Evolutionary conservation across 352 stramenopile genomes (phyloP), one percentile per base, ranked within the genome.

Genomic region (Thraustochytrium striatum): DNA sequence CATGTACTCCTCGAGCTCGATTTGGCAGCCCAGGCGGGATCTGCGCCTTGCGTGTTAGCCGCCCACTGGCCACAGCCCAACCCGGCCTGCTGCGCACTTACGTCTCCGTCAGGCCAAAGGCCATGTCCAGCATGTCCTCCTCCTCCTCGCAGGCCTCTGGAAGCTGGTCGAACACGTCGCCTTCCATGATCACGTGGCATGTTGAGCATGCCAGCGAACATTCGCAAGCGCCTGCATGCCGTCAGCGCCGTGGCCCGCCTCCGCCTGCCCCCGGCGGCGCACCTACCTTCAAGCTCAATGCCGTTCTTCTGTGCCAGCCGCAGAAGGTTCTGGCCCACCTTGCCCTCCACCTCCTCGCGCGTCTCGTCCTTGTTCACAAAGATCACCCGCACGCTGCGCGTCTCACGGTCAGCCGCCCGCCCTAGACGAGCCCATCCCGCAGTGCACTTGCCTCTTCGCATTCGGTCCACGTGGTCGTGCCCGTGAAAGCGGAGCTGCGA

Each of bases 81-180:
- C n/a, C n/a, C n/a, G 2, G 1, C 59, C 5, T 3, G 39, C 28
- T 19, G 21, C 59, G 35, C 1, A 82, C 85, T 57, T 78, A 96
- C 75, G 94, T 98, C 79, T 97, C 87, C 0, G 93, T 97, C 47
- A 99, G 88, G 3, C 96, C 96, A 85, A 98, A 98, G 9, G 96
- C 96, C 93, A 98, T 97, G 85, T 99, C 94, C 41, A 98, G 88
- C 87, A 92, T 99, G 84, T 99, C 96, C 84, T 99, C 95, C 84
- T 99, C 96, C 69, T 98, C 94, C 83, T 99, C 95, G 59, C 85
- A 94, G 8, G 95, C 84, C 58, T 94, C 89, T 16, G 92, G 85
- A 32, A 99, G 85, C 28, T 84, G 13, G 43, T 98, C 91, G 78
- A 94, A 99, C 32, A 99, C 81, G 13, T 89, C 83, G 39, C 93